Evolutionary conservation across 306 rosid species (phyloP).

Genomic region (Inga oerstediana): DNA sequence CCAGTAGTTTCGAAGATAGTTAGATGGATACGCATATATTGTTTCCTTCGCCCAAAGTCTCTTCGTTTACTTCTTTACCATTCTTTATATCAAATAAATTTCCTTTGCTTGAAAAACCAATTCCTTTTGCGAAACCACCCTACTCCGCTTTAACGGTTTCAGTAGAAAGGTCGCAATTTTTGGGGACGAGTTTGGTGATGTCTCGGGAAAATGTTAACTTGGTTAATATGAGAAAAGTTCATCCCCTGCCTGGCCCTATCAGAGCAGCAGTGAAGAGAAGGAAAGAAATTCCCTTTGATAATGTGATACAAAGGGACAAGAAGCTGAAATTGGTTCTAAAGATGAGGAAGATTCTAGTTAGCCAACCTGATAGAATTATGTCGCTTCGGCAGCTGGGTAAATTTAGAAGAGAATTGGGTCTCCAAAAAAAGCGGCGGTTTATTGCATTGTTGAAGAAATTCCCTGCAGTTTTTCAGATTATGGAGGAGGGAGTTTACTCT

Average conservation of each 20-base stretch:
- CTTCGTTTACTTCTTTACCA: conserved; percentile 52
- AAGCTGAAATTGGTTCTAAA: conserved; percentile 76
- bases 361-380: conserved; percentile 71
- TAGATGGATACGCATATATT: conserved; percentile 60
- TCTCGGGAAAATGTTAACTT: conserved; percentile 34
- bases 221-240: conserved; percentile 25
- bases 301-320: conserved; percentile 84
- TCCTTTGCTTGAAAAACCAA: conserved; percentile 40
- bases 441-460: conserved; percentile 77
- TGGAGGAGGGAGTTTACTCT: conserved; percentile 76
- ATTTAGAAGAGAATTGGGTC: conserved; percentile 71
- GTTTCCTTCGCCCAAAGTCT: conserved; percentile 44
- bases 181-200: conserved; percentile 40
- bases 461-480: conserved; percentile 74
- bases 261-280: conserved; percentile 83
- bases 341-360: conserved; percentile 72
- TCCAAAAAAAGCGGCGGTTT: conserved; percentile 60
- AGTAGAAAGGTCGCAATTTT: conserved; percentile 54
- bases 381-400: conserved; percentile 72
- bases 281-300: conserved; percentile 78
- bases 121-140: conserved; percentile 39
- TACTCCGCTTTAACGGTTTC: conserved; percentile 26
- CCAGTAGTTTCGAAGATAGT: neutral
- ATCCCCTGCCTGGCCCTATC: conserved; percentile 44
- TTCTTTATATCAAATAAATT: conserved; percentile 51